Percentiles rank a stretch among this genome's conserved stretches.
These are phyloP conservation scores for Ophiostoma australiae DNA, from an alignment of 2,329 filamentous ascomycete genomes.

Conservation along the genomic window DNA sequence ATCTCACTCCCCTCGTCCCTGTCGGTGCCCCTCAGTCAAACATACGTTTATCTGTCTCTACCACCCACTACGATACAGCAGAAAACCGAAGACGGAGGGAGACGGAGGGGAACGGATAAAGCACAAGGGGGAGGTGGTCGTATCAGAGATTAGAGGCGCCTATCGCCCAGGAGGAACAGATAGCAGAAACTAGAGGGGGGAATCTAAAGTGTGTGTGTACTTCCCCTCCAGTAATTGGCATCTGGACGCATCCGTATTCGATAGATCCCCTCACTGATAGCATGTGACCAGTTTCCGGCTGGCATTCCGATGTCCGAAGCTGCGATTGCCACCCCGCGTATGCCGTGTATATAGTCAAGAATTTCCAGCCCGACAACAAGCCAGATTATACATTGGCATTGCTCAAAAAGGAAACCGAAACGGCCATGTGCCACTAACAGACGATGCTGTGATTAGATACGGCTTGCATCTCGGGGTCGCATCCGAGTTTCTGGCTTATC, in stretches of 20 bases:
- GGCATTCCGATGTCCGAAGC: background rate
- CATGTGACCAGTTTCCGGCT: background rate
- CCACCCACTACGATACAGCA: background rate
- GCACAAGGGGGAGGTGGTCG: background rate
- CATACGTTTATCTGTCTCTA: background rate
- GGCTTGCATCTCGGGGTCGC: background rate
- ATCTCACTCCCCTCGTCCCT: background rate
- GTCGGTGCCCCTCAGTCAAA: background rate
- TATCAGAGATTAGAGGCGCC: background rate
- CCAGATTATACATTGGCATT: background rate
- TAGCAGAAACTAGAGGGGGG: background rate
- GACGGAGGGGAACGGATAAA: background rate
- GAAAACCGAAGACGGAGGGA: background rate
- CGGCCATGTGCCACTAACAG: background rate
- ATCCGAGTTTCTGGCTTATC: constrained; percentile 1
- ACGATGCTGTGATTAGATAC: background rate
- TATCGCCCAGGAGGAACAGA: background rate
- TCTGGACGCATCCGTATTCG: background rate
- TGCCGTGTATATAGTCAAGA: background rate
- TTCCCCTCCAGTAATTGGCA: background rate
- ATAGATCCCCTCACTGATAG: background rate
- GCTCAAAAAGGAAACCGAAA: background rate
- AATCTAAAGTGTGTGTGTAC: background rate
- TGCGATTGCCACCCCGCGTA: background rate
- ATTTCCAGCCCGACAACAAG: background rate